These are phyloP conservation scores for Blastobotrys terrestris DNA, from an alignment of 805 yeast genomes.

Conservation along the genomic window DNA sequence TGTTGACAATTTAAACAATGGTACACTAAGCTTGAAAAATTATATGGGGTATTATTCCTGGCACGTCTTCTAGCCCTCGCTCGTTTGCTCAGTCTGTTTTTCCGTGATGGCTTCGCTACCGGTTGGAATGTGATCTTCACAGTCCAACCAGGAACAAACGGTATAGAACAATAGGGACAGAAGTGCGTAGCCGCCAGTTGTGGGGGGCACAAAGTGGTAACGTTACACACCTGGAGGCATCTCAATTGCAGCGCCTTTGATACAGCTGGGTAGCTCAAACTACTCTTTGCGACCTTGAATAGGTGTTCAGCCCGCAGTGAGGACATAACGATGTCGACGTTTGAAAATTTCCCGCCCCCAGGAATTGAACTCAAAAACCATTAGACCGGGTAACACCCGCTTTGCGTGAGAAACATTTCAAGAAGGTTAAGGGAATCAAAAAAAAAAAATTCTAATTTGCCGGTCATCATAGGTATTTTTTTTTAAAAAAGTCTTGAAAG, in stretches of 20 bases:
- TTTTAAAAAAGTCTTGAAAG: no score
- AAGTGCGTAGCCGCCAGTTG: neutral
- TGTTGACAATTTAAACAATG: neutral
- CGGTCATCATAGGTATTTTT: no score
- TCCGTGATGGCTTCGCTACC: neutral
- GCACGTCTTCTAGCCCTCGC: neutral
- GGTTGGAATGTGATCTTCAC: neutral
- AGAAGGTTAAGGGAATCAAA: no score
- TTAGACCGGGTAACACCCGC: no score
- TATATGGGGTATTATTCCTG: neutral
- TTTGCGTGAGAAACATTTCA: no score
- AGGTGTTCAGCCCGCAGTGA: constrained; percentile 4
- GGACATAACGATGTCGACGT: neutral
- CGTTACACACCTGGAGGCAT: neutral
- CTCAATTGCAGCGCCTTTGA: constrained; percentile 5
- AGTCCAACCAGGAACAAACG: constrained; percentile 9
- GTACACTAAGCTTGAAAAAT: neutral
- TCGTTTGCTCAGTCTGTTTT: constrained; percentile 8
- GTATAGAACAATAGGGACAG: constrained; percentile 9
- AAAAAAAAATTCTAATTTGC: no score
- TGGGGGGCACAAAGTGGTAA: constrained; percentile 3
- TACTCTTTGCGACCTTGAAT: constrained; percentile 3
- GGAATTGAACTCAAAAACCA: no score
- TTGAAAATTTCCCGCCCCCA: no score
- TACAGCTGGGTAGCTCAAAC: neutral